Percentiles rank a stretch among this genome's conserved stretches.
Conservation (phyloP, 2,329 filamentous ascomycete species). For the Escovopsis sp. region DNA sequence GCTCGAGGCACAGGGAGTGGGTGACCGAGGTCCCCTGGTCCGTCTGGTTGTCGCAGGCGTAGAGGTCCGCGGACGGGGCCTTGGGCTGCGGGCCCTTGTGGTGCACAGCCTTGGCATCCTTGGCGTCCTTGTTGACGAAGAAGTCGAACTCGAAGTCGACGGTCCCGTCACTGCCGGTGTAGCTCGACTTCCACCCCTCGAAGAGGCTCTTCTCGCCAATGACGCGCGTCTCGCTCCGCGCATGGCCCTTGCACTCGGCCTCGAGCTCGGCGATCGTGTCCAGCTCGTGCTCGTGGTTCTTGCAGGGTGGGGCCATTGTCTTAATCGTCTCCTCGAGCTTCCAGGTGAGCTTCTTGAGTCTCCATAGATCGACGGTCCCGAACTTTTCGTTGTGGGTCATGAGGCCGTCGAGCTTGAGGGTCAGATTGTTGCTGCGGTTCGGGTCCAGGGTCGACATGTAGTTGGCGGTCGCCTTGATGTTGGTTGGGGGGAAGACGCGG, state of each 20-base stretch:
- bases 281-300: slow-evolving; percentile 46
- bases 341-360: slow-evolving; percentile 83
- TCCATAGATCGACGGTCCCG: slow-evolving; percentile 68
- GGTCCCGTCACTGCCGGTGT: slow-evolving; percentile 36
- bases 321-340: slow-evolving; percentile 78
- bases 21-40: slow-evolving; percentile 62
- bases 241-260: slow-evolving; percentile 45
- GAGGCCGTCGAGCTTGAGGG: slow-evolving; percentile 75
- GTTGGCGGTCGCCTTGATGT: slow-evolving; percentile 73
- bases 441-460: slow-evolving; percentile 76
- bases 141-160: slow-evolving; percentile 40
- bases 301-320: slow-evolving; percentile 65
- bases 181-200: slow-evolving; percentile 75
- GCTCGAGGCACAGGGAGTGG: slow-evolving; percentile 78
- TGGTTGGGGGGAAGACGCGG: slow-evolving; percentile 90
- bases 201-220: slow-evolving; percentile 73
- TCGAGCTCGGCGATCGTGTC: slow-evolving; percentile 16
- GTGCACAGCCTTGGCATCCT: too few relatives aligned
- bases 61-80: slow-evolving; percentile 33
- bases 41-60: slow-evolving; percentile 65
- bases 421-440: slow-evolving; percentile 64
- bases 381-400: slow-evolving; percentile 52
- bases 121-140: slow-evolving; percentile 27
- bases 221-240: slow-evolving; percentile 60
- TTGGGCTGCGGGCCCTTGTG: slow-evolving; percentile 15